These are phyloP conservation scores for Babesia divergens DNA, from an alignment of 169 alveolate species.

Conservation along the genomic window DNA sequence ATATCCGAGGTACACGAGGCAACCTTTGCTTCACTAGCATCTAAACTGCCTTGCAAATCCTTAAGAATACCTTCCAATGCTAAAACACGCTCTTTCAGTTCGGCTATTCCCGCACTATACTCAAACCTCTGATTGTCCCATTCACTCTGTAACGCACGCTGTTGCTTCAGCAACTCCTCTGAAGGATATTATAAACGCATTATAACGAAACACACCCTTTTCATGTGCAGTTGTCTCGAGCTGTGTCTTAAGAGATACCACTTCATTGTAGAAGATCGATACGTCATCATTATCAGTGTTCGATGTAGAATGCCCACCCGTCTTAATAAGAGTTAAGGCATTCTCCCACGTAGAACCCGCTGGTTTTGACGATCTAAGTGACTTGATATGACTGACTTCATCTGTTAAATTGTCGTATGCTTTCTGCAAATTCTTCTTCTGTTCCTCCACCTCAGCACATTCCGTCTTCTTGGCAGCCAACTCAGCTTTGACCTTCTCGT, in stretches of 20 bases:
- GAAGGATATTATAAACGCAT: not conserved
- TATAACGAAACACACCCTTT: slow-evolving; percentile 16
- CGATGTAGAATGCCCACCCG: slow-evolving; percentile 16
- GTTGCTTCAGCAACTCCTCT: slow-evolving; percentile 29
- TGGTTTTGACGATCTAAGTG: slow-evolving; percentile 13
- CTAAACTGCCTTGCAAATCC: slow-evolving; percentile 42
- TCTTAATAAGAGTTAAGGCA: slow-evolving; percentile 24
- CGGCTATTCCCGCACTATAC: slow-evolving; percentile 32
- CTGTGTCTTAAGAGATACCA: slow-evolving; percentile 38
- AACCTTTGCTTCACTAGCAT: slow-evolving; percentile 18
- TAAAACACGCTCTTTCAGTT: slow-evolving; percentile 51
- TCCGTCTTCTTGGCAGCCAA: slow-evolving; percentile 23
- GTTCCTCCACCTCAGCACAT: slow-evolving; percentile 41
- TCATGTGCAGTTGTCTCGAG: slow-evolving; percentile 37
- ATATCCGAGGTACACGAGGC: slow-evolving; percentile 15
- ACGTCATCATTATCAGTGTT: not conserved
- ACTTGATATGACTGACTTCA: slow-evolving; percentile 27
- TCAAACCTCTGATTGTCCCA: slow-evolving; percentile 35
- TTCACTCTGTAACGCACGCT: slow-evolving; percentile 10
- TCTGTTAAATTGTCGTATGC: slow-evolving; percentile 45
- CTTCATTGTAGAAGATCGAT: slow-evolving; percentile 29
- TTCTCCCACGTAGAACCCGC: slow-evolving; percentile 43
- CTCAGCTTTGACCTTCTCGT: slow-evolving; percentile 34
- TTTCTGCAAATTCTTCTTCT: slow-evolving; percentile 37
- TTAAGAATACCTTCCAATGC: slow-evolving; percentile 47